Evolutionary conservation across 345 rosid genomes (phyloP).

Genomic region (Lepidium aucheri): DNA sequence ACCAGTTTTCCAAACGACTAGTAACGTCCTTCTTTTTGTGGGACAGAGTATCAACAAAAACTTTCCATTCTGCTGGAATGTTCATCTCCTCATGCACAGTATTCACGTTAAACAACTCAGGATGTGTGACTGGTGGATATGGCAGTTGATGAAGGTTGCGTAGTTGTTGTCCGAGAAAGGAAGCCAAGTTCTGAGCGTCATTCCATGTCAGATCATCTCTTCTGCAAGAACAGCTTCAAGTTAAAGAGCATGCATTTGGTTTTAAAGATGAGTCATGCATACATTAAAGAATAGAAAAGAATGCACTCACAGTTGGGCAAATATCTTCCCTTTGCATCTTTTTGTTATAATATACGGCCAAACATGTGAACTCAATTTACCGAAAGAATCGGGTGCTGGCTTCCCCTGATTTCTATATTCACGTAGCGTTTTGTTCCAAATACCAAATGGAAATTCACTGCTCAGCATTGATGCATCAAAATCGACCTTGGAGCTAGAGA

Average conservation of each 20-base stretch:
- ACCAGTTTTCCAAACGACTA: constrained; percentile 64
- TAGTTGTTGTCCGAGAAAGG: constrained; percentile 78
- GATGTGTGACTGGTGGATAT: constrained; percentile 44
- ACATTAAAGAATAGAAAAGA: neutral
- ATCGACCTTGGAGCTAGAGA: constrained; percentile 39
- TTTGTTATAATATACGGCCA: constrained; percentile 87
- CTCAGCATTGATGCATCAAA: constrained; percentile 31
- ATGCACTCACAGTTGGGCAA: constrained; percentile 68
- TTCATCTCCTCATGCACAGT: constrained; percentile 25
- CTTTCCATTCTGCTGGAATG: constrained; percentile 63
- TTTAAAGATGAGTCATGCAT: neutral
- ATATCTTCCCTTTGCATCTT: constrained; percentile 88
- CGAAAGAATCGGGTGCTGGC: constrained; percentile 25
- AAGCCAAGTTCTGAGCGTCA: constrained; percentile 53
- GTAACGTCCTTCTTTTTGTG: constrained; percentile 45
- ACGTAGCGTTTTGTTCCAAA: constrained; percentile 66
- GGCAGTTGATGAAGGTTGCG: constrained; percentile 68
- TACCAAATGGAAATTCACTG: constrained; percentile 56
- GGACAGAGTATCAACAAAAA: constrained; percentile 40
- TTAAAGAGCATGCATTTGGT: constrained; percentile 5
- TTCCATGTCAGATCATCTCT: constrained; percentile 59
- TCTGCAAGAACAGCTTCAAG: constrained; percentile 40
- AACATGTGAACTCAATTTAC: constrained; percentile 37
- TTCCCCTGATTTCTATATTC: constrained; percentile 49
- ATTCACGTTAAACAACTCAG: constrained; percentile 30